phyloP scores from a whole-genome alignment of 2,329 filamentous ascomycete species.

The Corinectria fuckeliana region DNA sequence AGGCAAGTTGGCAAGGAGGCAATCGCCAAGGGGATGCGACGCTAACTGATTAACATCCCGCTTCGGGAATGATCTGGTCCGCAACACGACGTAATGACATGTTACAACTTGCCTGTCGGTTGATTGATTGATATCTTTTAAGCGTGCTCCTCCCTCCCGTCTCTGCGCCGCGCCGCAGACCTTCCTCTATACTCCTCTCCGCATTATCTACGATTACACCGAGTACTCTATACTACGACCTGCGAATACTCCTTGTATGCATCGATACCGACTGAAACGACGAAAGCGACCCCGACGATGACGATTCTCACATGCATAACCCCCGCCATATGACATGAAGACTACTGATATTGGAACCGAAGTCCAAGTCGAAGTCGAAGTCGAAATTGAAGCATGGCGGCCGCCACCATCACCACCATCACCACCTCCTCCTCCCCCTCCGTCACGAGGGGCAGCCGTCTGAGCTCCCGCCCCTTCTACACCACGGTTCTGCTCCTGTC shows the following conservation, averaged over 20 bases:
- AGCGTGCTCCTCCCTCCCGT: background rate
- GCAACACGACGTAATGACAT: conserved; percentile 30
- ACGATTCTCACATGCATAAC: conserved; percentile 20
- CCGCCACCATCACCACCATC: conserved; percentile 12
- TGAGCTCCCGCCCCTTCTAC: conserved; percentile 58
- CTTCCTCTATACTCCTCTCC: background rate
- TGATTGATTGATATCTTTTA: conserved; percentile 5
- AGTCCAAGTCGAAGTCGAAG: background rate
- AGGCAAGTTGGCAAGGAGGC: background rate
- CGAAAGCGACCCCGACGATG: background rate
- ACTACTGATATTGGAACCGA: conserved; percentile 8
- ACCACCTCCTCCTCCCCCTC: too few relatives aligned
- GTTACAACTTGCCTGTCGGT: conserved; percentile 14
- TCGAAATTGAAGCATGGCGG: conserved; percentile 11
- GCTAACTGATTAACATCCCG: conserved; percentile 17
- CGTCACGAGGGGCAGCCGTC: conserved; percentile 42
- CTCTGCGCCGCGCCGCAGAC: background rate
- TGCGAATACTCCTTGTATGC: too few relatives aligned
- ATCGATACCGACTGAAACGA: background rate
- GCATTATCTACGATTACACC: background rate
- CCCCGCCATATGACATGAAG: conserved; percentile 35
- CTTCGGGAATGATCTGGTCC: conserved; percentile 15
- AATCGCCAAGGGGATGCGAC: conserved; percentile 7
- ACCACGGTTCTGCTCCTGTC: conserved; percentile 54
- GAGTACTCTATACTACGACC: too few relatives aligned